Evolutionary conservation across 108 stramenopile species (phyloP).

Genomic region (Pseudonitzschia multiseries): DNA sequence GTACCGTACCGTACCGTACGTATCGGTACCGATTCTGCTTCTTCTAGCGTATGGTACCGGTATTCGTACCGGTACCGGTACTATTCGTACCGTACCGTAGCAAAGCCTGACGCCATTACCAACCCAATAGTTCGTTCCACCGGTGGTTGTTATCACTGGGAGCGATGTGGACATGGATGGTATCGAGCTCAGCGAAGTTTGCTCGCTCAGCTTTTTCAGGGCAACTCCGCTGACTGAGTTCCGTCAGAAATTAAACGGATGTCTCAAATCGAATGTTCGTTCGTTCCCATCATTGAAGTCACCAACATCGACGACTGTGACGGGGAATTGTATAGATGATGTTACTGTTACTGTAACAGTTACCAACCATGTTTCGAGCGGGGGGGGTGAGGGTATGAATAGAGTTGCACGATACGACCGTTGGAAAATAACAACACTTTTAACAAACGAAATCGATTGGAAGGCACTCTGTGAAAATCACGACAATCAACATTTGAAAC

Average conservation of each 20-base stretch:
- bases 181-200: not conserved
- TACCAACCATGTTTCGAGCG: too few species aligned
- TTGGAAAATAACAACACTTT: not conserved
- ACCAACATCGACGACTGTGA: not conserved
- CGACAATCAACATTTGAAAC: not conserved
- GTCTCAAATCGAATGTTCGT: not conserved
- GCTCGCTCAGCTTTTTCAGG: not conserved
- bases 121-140: not conserved
- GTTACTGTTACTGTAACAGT: too few species aligned
- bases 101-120: not conserved
- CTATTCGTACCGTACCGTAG: too few species aligned
- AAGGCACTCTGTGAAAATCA: slow-evolving; percentile 3
- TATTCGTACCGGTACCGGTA: too few species aligned
- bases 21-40: too few species aligned
- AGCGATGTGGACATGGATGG: not conserved
- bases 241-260: not conserved
- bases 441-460: slow-evolving; percentile 13
- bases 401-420: slow-evolving; percentile 1
- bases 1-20: too few species aligned
- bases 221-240: not conserved
- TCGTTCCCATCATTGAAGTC: not conserved
- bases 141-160: not conserved
- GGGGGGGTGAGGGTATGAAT: not conserved
- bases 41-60: too few species aligned
- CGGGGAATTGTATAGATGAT: too few species aligned